Percentiles rank a stretch among this genome's conserved stretches.
Evolutionary conservation across 441 rosid species (phyloP).

Genomic region (Corymbia calophylla): DNA sequence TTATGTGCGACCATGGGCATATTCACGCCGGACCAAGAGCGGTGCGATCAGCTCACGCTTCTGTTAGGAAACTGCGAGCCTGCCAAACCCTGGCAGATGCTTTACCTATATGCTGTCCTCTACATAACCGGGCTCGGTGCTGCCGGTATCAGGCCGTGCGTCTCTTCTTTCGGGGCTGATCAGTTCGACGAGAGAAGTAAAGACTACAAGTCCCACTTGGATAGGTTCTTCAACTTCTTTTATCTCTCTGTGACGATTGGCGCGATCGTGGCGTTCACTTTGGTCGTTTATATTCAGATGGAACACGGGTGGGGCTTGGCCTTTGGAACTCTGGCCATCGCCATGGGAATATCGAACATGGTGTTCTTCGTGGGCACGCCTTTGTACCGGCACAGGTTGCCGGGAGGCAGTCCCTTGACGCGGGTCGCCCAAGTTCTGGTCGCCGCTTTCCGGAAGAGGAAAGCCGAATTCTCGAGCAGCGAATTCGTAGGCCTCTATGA

Average conservation of each 20-base stretch:
- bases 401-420: conserved; percentile 94
- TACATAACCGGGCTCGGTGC: conserved; percentile 88
- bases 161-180: conserved; percentile 95
- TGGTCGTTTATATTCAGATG: conserved; percentile 84
- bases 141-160: conserved; percentile 93
- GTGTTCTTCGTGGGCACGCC: conserved; percentile 85
- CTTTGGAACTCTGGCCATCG: conserved; percentile 78
- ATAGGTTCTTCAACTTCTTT: conserved; percentile 93
- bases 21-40: conserved; percentile 56
- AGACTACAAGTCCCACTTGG: conserved; percentile 72
- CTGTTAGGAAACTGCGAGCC: conserved; percentile 68
- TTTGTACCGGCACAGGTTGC: conserved; percentile 84
- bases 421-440: conserved; percentile 83
- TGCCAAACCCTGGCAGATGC: conserved; percentile 87
- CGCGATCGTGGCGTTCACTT: conserved; percentile 82
- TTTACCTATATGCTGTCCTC: conserved; percentile 63
- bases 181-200: conserved; percentile 83
- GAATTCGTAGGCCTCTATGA: conserved; percentile 76
- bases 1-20: conserved; percentile 54
- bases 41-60: conserved; percentile 56
- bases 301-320: conserved; percentile 85
- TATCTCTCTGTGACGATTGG: conserved; percentile 81
- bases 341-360: conserved; percentile 80
- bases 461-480: conserved; percentile 52
- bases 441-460: conserved; percentile 69